Percentiles rank a stretch among this genome's conserved stretches.
Conservation (phyloP, 768 basidiomycete species). For the Tylopilus balloui region DNA sequence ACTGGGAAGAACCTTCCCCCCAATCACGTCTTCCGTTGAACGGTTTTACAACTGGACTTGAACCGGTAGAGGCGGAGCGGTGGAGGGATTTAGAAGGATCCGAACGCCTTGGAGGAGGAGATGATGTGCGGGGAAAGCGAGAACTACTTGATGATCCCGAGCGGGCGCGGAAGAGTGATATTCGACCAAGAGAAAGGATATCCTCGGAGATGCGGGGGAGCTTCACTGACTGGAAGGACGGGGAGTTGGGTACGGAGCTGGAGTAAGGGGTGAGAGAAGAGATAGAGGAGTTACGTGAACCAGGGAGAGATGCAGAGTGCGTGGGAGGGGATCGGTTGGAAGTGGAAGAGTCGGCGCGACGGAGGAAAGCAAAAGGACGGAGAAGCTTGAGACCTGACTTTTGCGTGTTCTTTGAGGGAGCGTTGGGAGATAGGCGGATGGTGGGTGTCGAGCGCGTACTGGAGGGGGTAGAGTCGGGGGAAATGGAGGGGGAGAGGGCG, state of each 20-base stretch:
- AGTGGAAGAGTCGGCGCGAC: constrained; percentile 10
- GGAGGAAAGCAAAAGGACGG: constrained; percentile 21
- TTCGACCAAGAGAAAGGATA: constrained; percentile 27
- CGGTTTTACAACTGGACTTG: constrained; percentile 5
- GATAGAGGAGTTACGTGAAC: constrained; percentile 9
- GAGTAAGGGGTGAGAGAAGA: constrained; percentile 13
- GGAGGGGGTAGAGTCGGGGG: constrained; percentile 20
- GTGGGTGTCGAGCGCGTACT: constrained; percentile 20
- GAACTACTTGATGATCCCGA: constrained; percentile 12
- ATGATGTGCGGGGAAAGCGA: constrained; percentile 4
- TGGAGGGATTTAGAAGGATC: constrained; percentile 8
- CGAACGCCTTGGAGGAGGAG: constrained; percentile 14
- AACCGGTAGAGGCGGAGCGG: constrained; percentile 20
- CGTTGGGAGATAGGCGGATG: constrained; percentile 10
- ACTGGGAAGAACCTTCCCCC: constrained; percentile 1
- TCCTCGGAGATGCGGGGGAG: constrained; percentile 29
- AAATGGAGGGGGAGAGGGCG: constrained; percentile 17
- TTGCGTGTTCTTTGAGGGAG: background rate
- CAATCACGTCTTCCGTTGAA: constrained; percentile 1
- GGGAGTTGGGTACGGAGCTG: constrained; percentile 15
- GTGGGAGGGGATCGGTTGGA: constrained; percentile 7
- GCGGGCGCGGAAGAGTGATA: constrained; percentile 28
- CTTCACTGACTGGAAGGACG: constrained; percentile 5
- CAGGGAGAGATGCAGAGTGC: constrained; percentile 12
- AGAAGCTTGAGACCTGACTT: constrained; percentile 19